Conservation (phyloP, 352 stramenopile species). For the Pythium folliculosum region DNA sequence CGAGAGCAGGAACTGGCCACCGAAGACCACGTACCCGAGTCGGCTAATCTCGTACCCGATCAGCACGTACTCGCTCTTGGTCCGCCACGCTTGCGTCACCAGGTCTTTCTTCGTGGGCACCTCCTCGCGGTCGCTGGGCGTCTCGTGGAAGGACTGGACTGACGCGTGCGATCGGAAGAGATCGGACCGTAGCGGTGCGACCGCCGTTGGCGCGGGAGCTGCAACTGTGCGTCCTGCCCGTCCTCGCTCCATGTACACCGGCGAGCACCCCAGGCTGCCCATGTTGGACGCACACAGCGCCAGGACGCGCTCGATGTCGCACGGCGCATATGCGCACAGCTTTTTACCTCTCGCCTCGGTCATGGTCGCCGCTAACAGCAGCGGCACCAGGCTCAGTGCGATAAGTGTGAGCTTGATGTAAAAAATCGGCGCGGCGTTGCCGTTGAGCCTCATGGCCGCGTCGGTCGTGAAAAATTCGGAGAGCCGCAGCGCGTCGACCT, state of each 20-base stretch:
- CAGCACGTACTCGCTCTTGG: slow-evolving; percentile 6
- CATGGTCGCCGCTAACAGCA: slow-evolving; percentile 25
- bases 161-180: neutral
- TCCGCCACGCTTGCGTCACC: no score
- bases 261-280: slow-evolving; percentile 28
- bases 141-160: neutral
- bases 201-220: neutral
- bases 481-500: slow-evolving; percentile 27
- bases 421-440: slow-evolving; percentile 27
- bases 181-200: neutral
- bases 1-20: slow-evolving; percentile 15
- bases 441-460: slow-evolving; percentile 34
- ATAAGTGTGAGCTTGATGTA: slow-evolving; percentile 32
- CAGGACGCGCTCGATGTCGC: slow-evolving; percentile 28
- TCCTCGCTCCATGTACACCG: slow-evolving; percentile 8
- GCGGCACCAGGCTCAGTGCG: slow-evolving; percentile 25
- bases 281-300: slow-evolving; percentile 29
- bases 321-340: slow-evolving; percentile 1
- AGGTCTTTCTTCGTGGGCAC: neutral
- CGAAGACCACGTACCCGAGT: slow-evolving; percentile 22
- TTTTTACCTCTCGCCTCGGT: slow-evolving; percentile 7
- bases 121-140: no score
- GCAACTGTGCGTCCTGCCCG: neutral
- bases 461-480: slow-evolving; percentile 36
- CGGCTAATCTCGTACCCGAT: slow-evolving; percentile 20